These are phyloP conservation scores for Starmerella sp. DNA, from an alignment of 805 yeast genomes.

Conservation along the genomic window DNA sequence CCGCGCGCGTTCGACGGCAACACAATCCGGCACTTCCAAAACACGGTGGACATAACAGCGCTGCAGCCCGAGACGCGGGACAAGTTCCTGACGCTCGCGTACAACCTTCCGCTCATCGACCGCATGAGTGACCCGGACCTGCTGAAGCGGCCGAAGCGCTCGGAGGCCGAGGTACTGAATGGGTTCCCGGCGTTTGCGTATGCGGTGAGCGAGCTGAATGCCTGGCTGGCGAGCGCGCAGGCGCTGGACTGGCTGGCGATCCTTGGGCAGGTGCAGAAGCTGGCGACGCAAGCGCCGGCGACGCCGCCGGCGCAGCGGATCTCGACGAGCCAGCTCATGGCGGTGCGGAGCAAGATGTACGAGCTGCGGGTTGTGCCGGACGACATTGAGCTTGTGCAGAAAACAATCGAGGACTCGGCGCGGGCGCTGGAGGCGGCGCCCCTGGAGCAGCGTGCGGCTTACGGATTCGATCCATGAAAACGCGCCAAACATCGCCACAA, in stretches of 20 bases:
- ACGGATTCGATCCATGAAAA: constrained; percentile 9
- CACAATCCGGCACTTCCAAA: background rate
- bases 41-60: background rate
- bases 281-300: background rate
- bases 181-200: background rate
- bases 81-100: background rate
- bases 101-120: background rate
- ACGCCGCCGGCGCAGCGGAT: background rate
- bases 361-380: constrained; percentile 13
- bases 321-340: background rate
- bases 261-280: constrained; percentile 2
- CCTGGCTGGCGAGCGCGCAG: constrained; percentile 12
- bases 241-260: constrained; percentile 11
- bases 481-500: too few relatives aligned
- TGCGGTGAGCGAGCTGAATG: constrained; percentile 1
- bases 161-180: background rate
- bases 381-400: constrained; percentile 10
- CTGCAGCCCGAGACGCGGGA: background rate
- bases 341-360: constrained; percentile 4
- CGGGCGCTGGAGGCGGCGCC: background rate
- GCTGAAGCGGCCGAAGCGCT: constrained; percentile 4
- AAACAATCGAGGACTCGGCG: constrained; percentile 9
- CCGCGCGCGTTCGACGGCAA: background rate
- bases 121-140: constrained; percentile 6
- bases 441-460: background rate